These are phyloP conservation scores for Boletus reticulatus DNA, from an alignment of 768 basidiomycete species.

Conservation along the genomic window DNA sequence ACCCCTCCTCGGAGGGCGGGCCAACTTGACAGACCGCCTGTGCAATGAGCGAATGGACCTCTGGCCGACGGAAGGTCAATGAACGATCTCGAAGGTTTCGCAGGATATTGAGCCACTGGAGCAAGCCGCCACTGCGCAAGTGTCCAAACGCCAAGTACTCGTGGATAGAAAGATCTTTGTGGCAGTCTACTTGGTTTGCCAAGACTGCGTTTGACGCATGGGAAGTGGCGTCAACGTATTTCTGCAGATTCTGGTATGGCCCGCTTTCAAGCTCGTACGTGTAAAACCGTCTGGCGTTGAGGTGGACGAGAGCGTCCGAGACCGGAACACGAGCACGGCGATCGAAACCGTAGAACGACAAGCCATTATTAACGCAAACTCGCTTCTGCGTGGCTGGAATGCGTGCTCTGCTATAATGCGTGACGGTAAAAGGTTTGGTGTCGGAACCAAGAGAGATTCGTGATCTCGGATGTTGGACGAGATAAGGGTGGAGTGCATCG, in stretches of 20 bases:
- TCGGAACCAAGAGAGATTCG: constrained; percentile 24
- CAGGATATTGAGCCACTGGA: constrained; percentile 53
- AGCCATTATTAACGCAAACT: constrained; percentile 29
- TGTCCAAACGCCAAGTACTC: constrained; percentile 17
- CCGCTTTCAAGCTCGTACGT: constrained; percentile 31
- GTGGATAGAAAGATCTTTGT: constrained; percentile 38
- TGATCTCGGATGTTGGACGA: constrained; percentile 13
- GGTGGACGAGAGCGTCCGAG: not conserved
- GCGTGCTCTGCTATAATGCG: constrained; percentile 9
- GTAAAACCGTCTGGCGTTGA: constrained; percentile 4
- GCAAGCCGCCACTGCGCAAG: constrained; percentile 41
- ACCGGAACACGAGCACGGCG: not conserved
- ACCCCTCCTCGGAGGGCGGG: not conserved
- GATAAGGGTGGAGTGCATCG: constrained; percentile 7
- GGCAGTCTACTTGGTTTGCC: constrained; percentile 41
- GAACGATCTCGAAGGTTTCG: constrained; percentile 37
- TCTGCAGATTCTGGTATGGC: constrained; percentile 36
- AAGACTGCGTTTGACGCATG: constrained; percentile 19
- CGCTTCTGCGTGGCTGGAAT: constrained; percentile 16
- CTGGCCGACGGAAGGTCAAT: constrained; percentile 37
- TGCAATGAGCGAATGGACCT: constrained; percentile 40
- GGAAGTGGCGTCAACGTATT: constrained; percentile 16
- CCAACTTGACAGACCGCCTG: constrained; percentile 47
- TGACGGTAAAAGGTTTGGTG: constrained; percentile 18
- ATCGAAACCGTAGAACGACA: constrained; percentile 33